Evolutionary conservation across 2,329 filamentous ascomycete species (phyloP).

Genomic region (Didymella arachidicola): DNA sequence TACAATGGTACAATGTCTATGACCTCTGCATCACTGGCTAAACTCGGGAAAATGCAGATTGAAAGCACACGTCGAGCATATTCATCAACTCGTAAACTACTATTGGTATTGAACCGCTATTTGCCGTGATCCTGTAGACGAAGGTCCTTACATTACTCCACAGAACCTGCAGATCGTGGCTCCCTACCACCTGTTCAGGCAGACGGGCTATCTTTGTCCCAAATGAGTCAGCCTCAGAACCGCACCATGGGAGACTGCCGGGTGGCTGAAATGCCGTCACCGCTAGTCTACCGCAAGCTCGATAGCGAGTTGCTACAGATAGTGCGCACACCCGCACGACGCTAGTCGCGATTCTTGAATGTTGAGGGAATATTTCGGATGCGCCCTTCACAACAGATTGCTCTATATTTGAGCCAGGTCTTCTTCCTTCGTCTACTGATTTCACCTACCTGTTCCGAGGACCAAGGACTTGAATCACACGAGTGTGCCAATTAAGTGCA

Average conservation of each 20-base stretch:
- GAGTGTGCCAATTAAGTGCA: neutral
- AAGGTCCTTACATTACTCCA: neutral
- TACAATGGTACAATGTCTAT: neutral
- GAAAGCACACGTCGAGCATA: neutral
- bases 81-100: neutral
- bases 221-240: neutral
- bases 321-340: neutral
- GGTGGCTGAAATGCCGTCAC: neutral
- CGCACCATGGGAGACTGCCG: neutral
- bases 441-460: neutral
- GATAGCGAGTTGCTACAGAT: neutral
- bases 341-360: neutral
- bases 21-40: neutral
- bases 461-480: neutral
- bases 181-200: neutral
- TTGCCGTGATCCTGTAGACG: neutral
- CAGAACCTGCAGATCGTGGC: neutral
- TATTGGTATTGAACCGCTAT: neutral
- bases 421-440: neutral
- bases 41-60: neutral
- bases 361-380: neutral
- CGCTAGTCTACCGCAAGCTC: neutral
- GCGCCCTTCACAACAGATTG: no score
- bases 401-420: neutral
- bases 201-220: neutral